Evolutionary conservation across 306 rosid genomes (phyloP).

Genomic region (Inga leiocalycina): DNA sequence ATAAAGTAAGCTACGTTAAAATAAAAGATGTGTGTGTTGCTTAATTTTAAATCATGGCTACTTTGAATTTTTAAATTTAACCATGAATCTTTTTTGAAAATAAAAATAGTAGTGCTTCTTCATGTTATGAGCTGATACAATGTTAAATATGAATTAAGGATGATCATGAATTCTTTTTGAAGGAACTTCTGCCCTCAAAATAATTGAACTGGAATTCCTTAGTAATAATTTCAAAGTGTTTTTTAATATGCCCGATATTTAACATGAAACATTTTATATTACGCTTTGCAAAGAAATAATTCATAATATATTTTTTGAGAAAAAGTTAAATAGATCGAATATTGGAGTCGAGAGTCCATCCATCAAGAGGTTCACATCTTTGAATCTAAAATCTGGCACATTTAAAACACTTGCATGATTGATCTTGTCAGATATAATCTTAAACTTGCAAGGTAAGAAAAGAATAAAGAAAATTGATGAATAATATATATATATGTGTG

Average conservation of each 20-base stretch:
- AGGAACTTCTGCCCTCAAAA: neutral
- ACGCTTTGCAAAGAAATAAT: neutral
- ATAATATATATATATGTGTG: neutral
- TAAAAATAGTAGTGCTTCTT: neutral
- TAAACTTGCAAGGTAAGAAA: slow-evolving; percentile 41
- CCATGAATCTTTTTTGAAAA: neutral
- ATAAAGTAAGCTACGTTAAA: neutral
- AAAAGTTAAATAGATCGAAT: neutral
- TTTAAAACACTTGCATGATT: slow-evolving; percentile 22
- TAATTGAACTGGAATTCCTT: neutral
- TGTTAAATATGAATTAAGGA: neutral
- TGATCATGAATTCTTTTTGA: neutral
- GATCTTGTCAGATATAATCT: slow-evolving; percentile 38
- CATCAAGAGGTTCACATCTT: slow-evolving; percentile 18
- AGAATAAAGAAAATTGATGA: slow-evolving; percentile 32
- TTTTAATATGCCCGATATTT: neutral
- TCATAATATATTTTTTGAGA: neutral
- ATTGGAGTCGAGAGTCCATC: slow-evolving; percentile 17
- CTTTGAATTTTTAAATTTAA: neutral
- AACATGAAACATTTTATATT: neutral
- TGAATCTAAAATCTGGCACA: slow-evolving; percentile 21
- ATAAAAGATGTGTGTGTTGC: too few species aligned
- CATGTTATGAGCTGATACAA: neutral
- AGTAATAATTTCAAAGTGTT: neutral
- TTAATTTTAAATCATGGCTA: neutral